Conservation (phyloP, 2,329 filamentous ascomycete genomes). For the Magnaporthales sp. region DNA sequence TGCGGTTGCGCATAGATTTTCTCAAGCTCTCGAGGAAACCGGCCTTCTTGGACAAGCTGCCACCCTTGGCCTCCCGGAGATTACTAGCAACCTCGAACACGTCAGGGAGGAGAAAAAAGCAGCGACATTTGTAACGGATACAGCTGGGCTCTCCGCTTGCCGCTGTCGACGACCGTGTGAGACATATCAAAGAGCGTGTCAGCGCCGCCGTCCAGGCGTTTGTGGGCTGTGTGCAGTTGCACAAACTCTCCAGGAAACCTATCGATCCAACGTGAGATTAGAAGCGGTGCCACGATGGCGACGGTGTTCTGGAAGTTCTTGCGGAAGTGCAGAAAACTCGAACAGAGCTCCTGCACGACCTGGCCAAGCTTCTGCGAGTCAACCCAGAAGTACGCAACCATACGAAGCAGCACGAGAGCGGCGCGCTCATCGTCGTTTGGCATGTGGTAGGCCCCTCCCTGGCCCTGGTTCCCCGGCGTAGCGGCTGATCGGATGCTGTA, state of each 20-base stretch:
- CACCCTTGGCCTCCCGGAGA: slow-evolving; percentile 53
- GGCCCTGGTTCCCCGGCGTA: slow-evolving; percentile 21
- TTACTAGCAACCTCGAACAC: slow-evolving; percentile 64
- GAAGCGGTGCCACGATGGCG: slow-evolving; percentile 50
- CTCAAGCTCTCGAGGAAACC: slow-evolving; percentile 54
- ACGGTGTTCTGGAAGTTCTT: slow-evolving; percentile 56
- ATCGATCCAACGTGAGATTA: slow-evolving; percentile 59
- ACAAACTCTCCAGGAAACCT: slow-evolving; percentile 57
- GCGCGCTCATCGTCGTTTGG: slow-evolving; percentile 40
- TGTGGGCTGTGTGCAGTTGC: slow-evolving; percentile 49
- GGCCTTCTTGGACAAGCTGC: slow-evolving; percentile 56
- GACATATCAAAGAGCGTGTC: slow-evolving; percentile 65
- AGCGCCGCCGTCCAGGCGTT: slow-evolving; percentile 53
- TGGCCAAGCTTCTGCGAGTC: slow-evolving; percentile 52
- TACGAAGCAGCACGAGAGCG: slow-evolving; percentile 45
- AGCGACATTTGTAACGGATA: slow-evolving; percentile 56
- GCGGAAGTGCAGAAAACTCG: slow-evolving; percentile 57
- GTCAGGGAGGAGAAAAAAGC: slow-evolving; percentile 55
- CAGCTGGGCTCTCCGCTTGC: slow-evolving; percentile 43
- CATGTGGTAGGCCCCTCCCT: slow-evolving; percentile 25
- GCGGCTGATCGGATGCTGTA: slow-evolving; percentile 35
- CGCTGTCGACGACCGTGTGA: slow-evolving; percentile 50
- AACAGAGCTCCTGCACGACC: slow-evolving; percentile 57
- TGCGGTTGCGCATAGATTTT: slow-evolving; percentile 54
- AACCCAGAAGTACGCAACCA: slow-evolving; percentile 57